phyloP scores from a whole-genome alignment of 2,329 filamentous ascomycete genomes.

The Colletotrichum siamense region DNA sequence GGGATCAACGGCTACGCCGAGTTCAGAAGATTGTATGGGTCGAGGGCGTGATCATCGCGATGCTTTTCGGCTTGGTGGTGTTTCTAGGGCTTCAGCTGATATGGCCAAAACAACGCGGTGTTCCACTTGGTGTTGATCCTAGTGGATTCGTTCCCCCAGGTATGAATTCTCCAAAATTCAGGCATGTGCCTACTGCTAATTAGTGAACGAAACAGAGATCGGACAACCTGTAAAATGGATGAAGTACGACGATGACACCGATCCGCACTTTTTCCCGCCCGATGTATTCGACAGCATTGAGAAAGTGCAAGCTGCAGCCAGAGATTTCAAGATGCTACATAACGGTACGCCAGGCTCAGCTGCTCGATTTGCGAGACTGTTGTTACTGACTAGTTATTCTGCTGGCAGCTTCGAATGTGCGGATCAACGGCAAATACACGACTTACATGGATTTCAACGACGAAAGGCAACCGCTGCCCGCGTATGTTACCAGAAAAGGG shows the following conservation, averaged over 20 bases:
- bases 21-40: background rate
- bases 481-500: background rate
- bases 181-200: background rate
- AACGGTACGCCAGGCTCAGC: background rate
- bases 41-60: background rate
- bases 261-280: conserved; percentile 5
- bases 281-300: conserved; percentile 7
- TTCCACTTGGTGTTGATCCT: background rate
- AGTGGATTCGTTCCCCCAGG: conserved; percentile 11
- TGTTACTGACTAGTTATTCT: background rate
- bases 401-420: background rate
- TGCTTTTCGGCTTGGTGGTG: background rate
- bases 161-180: background rate
- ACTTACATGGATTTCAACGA: conserved; percentile 10
- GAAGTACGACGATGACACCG: conserved; percentile 5
- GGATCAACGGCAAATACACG: conserved; percentile 8
- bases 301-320: background rate
- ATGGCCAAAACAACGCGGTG: background rate
- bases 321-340: conserved; percentile 7
- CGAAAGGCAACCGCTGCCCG: background rate
- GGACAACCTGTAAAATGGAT: conserved; percentile 8
- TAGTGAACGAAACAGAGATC: background rate
- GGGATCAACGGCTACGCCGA: background rate
- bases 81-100: background rate
- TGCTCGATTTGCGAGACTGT: background rate